A percentile compares a stretch with the other conserved stretches of the same genome.
Evolutionary conservation across 176 grass and related monocot species (phyloP).

Genomic region (Triticum turgidum): DNA sequence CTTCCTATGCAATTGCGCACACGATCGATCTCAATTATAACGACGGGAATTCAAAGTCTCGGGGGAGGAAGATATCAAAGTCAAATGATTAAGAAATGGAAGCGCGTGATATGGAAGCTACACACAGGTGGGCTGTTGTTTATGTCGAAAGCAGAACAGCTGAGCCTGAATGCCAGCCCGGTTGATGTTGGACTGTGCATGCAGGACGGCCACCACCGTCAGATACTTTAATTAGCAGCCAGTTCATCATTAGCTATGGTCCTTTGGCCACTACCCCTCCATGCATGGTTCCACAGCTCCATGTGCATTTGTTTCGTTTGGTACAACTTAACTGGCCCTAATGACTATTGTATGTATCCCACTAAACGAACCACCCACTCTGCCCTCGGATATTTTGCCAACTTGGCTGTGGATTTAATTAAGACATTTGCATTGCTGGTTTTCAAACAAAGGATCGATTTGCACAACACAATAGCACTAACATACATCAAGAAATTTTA

Average conservation of each 20-base stretch:
- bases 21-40: background rate
- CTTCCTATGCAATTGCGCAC: too few relatives aligned
- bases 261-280: background rate
- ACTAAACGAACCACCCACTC: background rate
- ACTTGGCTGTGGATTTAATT: background rate
- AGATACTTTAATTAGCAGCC: slow-evolving; percentile 25
- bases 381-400: background rate
- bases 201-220: background rate
- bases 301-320: slow-evolving; percentile 25
- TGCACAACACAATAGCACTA: background rate
- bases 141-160: background rate
- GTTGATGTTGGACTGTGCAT: background rate
- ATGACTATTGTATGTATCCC: background rate
- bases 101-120: background rate
- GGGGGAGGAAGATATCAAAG: background rate
- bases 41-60: background rate
- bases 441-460: background rate
- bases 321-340: slow-evolving; percentile 8
- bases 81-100: slow-evolving; percentile 20
- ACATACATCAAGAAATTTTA: background rate
- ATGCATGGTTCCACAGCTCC: slow-evolving; percentile 1
- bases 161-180: background rate
- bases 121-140: background rate
- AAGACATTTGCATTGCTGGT: background rate
- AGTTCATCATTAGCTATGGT: slow-evolving; percentile 32